A percentile compares a stretch with the other conserved stretches of the same genome.
phyloP scores from a whole-genome alignment of 306 rosid genomes.

The Gastrolobium bilobum region DNA sequence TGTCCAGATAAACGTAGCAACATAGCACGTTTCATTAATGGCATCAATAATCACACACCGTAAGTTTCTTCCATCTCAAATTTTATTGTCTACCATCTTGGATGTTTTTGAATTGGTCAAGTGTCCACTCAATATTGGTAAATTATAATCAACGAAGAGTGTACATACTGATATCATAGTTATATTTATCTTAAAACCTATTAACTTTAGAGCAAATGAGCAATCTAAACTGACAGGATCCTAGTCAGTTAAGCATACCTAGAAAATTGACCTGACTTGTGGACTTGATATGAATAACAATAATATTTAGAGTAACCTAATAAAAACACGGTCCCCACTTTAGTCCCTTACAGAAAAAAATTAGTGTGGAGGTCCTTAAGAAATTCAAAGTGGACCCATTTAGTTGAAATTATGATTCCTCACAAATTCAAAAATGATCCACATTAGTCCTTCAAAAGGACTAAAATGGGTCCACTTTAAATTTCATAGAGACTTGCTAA shows the following conservation, averaged over 20 bases:
- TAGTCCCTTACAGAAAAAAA: too few species aligned
- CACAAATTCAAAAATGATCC: too few species aligned
- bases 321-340: too few species aligned
- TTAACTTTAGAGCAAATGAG: not conserved
- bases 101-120: not conserved
- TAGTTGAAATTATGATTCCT: too few species aligned
- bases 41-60: slow-evolving; percentile 92
- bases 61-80: slow-evolving; percentile 55
- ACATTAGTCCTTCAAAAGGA: too few species aligned
- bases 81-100: slow-evolving; percentile 1
- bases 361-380: too few species aligned
- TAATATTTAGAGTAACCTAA: too few species aligned
- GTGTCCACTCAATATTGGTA: not conserved
- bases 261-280: not conserved
- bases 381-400: too few species aligned
- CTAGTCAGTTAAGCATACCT: not conserved
- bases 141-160: not conserved
- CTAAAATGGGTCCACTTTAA: too few species aligned
- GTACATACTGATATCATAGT: not conserved
- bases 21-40: slow-evolving; percentile 93
- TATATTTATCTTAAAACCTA: not conserved
- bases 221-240: not conserved
- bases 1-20: slow-evolving; percentile 91
- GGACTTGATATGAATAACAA: not conserved
- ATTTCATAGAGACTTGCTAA: too few species aligned